Base-by-base conservation (phyloP, 345 rosid genomes). In the Eucalyptus curtisii region DNA sequence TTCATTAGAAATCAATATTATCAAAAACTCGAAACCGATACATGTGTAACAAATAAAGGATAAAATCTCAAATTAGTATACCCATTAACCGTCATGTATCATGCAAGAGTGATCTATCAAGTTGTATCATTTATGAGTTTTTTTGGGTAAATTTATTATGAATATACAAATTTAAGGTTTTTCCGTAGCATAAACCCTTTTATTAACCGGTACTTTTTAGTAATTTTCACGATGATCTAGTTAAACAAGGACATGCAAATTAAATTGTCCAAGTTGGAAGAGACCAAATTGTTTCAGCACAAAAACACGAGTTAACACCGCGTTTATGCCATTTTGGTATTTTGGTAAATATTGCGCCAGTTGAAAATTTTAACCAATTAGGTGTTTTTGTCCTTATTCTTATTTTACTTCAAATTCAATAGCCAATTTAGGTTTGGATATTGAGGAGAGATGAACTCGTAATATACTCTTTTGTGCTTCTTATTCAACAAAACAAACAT, bases 1-100 rank as follows among this genome's bases (percentile, higher is more conserved):
- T 61, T 61, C 6, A 30, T 61, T 13, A 61, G 1, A 52, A 52
- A 52, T 3, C 1, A 20, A 52, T 52, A 19, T 2, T 2, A 3
- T 52, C 1, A 20, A 52, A 52, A 52, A 20, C 0, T 4, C 2
- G 0, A 7, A 7, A 19, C 0, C 1, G 0, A 8, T 3, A 7
- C 5, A 3, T 8, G 0, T 8, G 0, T 52, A 7, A 52, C 4
- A 7, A 20, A 20, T 2, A 19, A 0, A 52, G 3, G 7, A 0
- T 49, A 5, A 52, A 19, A 52, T 52, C 0, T 52, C 8, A 3
- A 52, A 52, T 19, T 7, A 7, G 0, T 19, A 52, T 52, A 52
- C 24, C 19, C 4, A 19, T 52, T 52, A 52, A 52, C 1, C 3
- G 1, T 7, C 25, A 52, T 1, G 5, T 52, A 52, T 7, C 8